Percentiles rank a stretch among this genome's conserved stretches.
These are phyloP conservation scores for Paecilomyces formosus DNA, from an alignment of 2,329 filamentous ascomycete species.

Conservation along the genomic window DNA sequence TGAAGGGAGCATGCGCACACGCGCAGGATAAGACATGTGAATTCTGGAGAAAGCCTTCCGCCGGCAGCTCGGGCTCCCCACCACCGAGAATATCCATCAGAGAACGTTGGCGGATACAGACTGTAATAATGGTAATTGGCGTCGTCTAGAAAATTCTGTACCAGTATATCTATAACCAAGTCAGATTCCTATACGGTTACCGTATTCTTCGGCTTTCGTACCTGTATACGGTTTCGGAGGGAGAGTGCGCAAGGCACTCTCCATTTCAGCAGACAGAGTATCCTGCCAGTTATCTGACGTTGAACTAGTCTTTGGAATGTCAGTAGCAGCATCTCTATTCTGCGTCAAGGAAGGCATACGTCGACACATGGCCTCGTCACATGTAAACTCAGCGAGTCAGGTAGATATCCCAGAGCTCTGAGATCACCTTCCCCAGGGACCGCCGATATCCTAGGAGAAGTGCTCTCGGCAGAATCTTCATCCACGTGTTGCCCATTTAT, in stretches of 20 bases:
- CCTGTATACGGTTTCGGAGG: slow-evolving; percentile 33
- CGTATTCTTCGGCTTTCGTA: slow-evolving; percentile 7
- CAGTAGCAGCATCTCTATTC: not conserved
- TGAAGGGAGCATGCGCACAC: slow-evolving; percentile 41
- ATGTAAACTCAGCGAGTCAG: slow-evolving; percentile 1
- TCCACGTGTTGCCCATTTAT: not conserved
- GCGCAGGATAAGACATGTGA: slow-evolving; percentile 42
- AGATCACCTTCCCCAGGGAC: slow-evolving; percentile 7
- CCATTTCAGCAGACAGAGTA: slow-evolving; percentile 22
- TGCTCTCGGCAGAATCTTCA: not conserved
- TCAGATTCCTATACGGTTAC: slow-evolving; percentile 1
- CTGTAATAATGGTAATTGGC: slow-evolving; percentile 42
- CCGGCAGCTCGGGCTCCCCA: slow-evolving; percentile 32
- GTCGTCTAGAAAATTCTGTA: slow-evolving; percentile 40
- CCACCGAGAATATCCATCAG: slow-evolving; percentile 40
- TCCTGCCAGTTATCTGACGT: slow-evolving; percentile 5
- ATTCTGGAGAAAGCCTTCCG: slow-evolving; percentile 31
- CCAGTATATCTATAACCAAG: slow-evolving; percentile 33
- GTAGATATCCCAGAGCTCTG: slow-evolving; percentile 11
- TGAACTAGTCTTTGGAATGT: not conserved
- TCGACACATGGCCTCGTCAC: slow-evolving; percentile 1
- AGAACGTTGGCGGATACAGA: slow-evolving; percentile 40
- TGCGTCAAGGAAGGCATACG: not conserved
- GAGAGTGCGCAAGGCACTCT: slow-evolving; percentile 21
- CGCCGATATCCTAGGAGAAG: not conserved